Percentiles rank a stretch among this genome's conserved stretches.
Conservation (phyloP, 148 eudicot genomes). For the Persicaria tinctoria region DNA sequence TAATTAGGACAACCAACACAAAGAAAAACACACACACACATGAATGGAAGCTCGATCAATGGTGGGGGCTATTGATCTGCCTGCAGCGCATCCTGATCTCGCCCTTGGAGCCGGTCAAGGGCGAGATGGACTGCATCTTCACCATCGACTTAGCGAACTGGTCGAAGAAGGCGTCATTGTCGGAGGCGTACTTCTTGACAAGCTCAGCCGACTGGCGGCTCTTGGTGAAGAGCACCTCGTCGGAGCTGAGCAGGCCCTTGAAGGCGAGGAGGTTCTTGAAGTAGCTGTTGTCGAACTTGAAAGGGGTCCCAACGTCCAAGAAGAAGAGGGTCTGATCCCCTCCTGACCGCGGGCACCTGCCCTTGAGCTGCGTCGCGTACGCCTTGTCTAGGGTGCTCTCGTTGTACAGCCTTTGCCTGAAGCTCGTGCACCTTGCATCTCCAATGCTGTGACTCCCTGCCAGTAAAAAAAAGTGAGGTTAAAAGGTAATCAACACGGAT, state of each 20-base stretch:
- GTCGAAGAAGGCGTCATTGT: conserved; percentile 47
- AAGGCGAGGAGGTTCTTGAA: conserved; percentile 40
- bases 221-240: conserved; percentile 40
- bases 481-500: too few relatives aligned
- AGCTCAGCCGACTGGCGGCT: conserved; percentile 29
- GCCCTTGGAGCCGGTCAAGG: conserved; percentile 50
- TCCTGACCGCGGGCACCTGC: conserved; percentile 60
- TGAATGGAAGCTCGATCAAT: background rate
- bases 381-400: conserved; percentile 44
- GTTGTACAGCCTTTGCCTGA: conserved; percentile 90
- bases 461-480: too few relatives aligned
- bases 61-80: conserved; percentile 34
- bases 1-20: too few relatives aligned
- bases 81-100: conserved; percentile 72
- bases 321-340: conserved; percentile 72
- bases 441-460: conserved; percentile 89
- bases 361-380: conserved; percentile 46
- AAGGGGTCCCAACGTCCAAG: conserved; percentile 37
- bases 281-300: conserved; percentile 46
- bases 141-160: conserved; percentile 76
- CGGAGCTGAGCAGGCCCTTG: conserved; percentile 52
- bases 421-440: conserved; percentile 60
- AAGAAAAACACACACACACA: too few relatives aligned
- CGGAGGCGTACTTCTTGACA: conserved; percentile 45
- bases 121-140: conserved; percentile 74